Evolutionary conservation across 2,329 filamentous ascomycete genomes (phyloP).

Genomic region (Fusarium phyllophilum): DNA sequence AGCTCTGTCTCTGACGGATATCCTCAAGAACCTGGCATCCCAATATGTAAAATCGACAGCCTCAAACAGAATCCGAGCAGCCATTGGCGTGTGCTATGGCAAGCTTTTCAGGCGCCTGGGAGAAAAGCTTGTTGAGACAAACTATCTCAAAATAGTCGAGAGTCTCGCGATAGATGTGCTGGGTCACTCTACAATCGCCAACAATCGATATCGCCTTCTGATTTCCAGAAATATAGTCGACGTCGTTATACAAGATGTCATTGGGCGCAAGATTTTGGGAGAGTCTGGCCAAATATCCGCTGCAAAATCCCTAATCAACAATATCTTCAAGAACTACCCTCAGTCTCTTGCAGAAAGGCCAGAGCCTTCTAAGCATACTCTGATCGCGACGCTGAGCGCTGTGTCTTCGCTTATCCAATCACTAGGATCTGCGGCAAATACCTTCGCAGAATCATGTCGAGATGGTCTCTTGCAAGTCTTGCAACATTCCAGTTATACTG

Average conservation of each 20-base stretch:
- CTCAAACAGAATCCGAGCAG: conserved; percentile 82
- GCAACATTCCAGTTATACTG: conserved; percentile 94
- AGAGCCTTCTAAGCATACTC: conserved; percentile 87
- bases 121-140: conserved; percentile 82
- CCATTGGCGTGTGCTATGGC: conserved; percentile 87
- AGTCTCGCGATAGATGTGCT: conserved; percentile 85
- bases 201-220: conserved; percentile 88
- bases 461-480: conserved; percentile 90
- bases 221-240: conserved; percentile 87
- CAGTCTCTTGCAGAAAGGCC: conserved; percentile 86
- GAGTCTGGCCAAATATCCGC: conserved; percentile 89
- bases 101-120: conserved; percentile 82
- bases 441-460: conserved; percentile 82
- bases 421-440: conserved; percentile 83
- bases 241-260: conserved; percentile 82
- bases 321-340: conserved; percentile 93
- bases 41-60: conserved; percentile 85
- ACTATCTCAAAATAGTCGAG: conserved; percentile 83
- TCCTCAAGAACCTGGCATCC: conserved; percentile 79
- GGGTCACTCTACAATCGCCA: conserved; percentile 76
- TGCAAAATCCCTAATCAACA: conserved; percentile 83
- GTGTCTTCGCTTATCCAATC: conserved; percentile 81
- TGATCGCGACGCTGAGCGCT: conserved; percentile 82
- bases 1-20: conserved; percentile 78
- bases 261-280: conserved; percentile 83